Conservation (phyloP, 208 protist genomes). For the Kentomonas sorsogonicus region DNA sequence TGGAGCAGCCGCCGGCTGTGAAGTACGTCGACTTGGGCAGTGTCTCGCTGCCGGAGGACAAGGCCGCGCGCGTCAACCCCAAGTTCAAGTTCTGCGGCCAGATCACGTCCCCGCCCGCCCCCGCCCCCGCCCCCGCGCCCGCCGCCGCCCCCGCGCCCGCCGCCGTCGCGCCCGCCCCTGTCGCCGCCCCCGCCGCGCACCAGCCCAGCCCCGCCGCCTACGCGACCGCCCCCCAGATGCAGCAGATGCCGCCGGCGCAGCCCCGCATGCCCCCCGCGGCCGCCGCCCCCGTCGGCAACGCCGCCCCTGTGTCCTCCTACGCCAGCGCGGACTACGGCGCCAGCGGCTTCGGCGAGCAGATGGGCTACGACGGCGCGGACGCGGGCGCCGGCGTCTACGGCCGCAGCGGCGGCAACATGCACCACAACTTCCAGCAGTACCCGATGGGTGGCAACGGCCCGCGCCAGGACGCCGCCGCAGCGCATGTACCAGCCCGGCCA, state of each 20-base stretch:
- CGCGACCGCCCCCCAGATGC: not conserved
- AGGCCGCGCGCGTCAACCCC: constrained; percentile 19
- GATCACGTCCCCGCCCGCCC: constrained; percentile 12
- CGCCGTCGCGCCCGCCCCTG: not conserved
- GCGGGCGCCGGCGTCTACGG: too few relatives aligned
- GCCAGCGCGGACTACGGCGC: constrained; percentile 4
- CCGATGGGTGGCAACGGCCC: not conserved
- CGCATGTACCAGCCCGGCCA: constrained; percentile 5
- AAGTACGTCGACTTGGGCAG: constrained; percentile 20
- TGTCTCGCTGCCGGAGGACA: constrained; percentile 40
- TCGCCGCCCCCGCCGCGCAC: constrained; percentile 7
- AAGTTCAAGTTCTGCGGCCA: constrained; percentile 21
- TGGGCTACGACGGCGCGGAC: not conserved
- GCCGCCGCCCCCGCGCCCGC: constrained; percentile 9
- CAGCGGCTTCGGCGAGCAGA: not conserved
- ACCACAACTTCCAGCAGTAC: too few relatives aligned
- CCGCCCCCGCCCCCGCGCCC: constrained; percentile 10
- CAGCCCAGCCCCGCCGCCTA: not conserved
- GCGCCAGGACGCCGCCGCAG: constrained; percentile 11
- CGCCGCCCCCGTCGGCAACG: not conserved
- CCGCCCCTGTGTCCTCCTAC: constrained; percentile 8
- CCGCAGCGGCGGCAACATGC: too few relatives aligned
- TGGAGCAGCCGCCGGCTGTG: constrained; percentile 6
- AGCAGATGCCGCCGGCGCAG: constrained; percentile 5
- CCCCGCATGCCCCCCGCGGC: constrained; percentile 3